Evolutionary conservation across 768 basidiomycete genomes (phyloP), one percentile per base, ranked within the genome.

Genomic region (Tylopilus rubrobrunneus): DNA sequence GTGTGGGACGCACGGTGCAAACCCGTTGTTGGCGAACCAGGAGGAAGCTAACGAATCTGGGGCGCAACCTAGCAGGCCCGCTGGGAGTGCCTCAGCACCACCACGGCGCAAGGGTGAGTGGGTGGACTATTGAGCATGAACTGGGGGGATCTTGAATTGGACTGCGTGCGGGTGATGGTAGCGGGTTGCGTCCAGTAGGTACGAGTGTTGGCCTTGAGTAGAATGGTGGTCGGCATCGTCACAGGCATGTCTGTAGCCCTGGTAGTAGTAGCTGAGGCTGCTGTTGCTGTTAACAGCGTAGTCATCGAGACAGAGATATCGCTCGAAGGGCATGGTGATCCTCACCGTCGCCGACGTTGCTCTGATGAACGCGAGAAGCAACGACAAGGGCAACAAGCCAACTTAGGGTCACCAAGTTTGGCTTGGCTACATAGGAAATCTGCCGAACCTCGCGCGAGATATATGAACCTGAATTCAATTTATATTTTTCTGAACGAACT

Each of bases 21-120:
- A 77, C 12, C 77, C 78, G 46, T 69, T 75, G 58, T 79, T 77
- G 7, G 73, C 55, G 53, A 81, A 76, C 85, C 85, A 87, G 4
- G 74, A 62, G 7, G 76, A 69, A 36, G 73, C 68, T 19, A 68
- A 50, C 10, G 64, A 66, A 66, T 42, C 59, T 17, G 66, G 48
- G 21, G 25, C 15, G 27, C 48, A 59, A 43, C 59, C 65, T 21
- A 66, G 60, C 53, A 77, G 68, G 37, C 76, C 76, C 4, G 72
- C 70, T 11, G 85, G 81, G n/a, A 89, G 64, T 14, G 86, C 82
- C 68, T 89, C 89, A 10, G 84, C 87, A 34, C 89, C 87, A 23
- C 87, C 87, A 21, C 2, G 77, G 81, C 2, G 84, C 85, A 19
- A 89, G 76, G 2, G n/a, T n/a, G n/a, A n/a, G 78, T 77, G 27